Conservation (phyloP, 1,139 yeast genomes). For the Protomyces arabidopsidicola region DNA sequence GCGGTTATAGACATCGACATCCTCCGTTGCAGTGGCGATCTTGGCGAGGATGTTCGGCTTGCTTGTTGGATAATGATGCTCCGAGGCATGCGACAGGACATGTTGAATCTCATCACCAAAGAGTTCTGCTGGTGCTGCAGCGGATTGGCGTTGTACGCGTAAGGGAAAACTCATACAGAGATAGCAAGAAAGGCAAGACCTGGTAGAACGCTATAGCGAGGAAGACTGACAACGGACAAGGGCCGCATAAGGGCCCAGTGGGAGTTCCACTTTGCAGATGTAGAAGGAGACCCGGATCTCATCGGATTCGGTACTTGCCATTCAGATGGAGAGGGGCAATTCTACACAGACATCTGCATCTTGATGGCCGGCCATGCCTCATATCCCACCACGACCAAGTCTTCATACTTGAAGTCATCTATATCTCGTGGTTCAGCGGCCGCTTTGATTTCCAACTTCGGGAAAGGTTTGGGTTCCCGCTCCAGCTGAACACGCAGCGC, state of each 20-base stretch:
- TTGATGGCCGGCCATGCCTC: slow-evolving; percentile 77
- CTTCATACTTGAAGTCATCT: slow-evolving; percentile 84
- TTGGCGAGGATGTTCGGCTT: not conserved
- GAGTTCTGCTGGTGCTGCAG: not conserved
- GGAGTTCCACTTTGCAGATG: too few relatives aligned
- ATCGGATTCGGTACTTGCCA: not conserved
- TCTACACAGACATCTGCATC: slow-evolving; percentile 70
- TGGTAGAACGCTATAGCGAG: too few relatives aligned
- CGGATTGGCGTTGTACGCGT: not conserved
- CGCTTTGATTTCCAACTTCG: slow-evolving; percentile 59
- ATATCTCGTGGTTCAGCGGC: slow-evolving; percentile 53
- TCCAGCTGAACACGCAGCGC: slow-evolving; percentile 74
- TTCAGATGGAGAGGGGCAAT: not conserved
- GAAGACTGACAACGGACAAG: too few relatives aligned
- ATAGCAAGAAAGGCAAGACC: too few relatives aligned
- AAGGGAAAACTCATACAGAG: not conserved
- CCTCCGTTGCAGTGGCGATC: not conserved
- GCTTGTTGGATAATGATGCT: slow-evolving; percentile 3
- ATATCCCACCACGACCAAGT: slow-evolving; percentile 73
- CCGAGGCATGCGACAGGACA: slow-evolving; percentile 4
- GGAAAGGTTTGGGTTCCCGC: slow-evolving; percentile 74
- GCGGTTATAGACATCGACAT: not conserved
- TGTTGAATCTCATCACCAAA: not conserved
- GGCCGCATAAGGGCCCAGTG: too few relatives aligned
- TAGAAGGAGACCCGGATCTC: too few relatives aligned